A percentile compares a stretch with the other conserved stretches of the same genome.
Evolutionary conservation across 1,284 basidiomycete species (phyloP).

Genomic region (Ustanciosporium gigantosporum): DNA sequence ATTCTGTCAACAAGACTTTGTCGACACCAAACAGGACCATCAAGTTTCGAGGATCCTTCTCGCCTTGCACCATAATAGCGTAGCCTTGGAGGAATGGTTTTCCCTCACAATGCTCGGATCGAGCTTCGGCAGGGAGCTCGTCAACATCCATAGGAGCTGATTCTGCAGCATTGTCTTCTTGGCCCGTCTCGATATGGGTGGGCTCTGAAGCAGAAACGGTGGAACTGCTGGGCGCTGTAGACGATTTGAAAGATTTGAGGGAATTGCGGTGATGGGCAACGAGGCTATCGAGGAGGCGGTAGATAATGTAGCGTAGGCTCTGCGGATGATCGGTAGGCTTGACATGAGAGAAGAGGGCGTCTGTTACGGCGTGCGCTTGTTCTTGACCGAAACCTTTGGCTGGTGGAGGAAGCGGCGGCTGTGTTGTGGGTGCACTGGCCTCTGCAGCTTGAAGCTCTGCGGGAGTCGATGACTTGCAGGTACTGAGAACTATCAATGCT

Average conservation of each 20-base stretch:
- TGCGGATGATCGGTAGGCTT: conserved; percentile 81
- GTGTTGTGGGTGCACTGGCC: background rate
- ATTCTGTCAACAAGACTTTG: conserved; percentile 81
- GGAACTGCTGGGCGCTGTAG: background rate
- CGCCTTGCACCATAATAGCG: conserved; percentile 79
- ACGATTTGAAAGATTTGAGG: conserved; percentile 9
- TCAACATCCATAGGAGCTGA: background rate
- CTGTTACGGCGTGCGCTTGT: conserved; percentile 72
- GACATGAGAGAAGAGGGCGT: conserved; percentile 75
- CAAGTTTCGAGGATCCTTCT: conserved; percentile 96
- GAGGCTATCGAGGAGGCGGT: conserved; percentile 78
- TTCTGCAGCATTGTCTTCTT: conserved; percentile 1
- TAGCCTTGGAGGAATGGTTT: conserved; percentile 76
- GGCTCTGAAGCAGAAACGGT: conserved; percentile 1
- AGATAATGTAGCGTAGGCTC: conserved; percentile 78
- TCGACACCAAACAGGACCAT: conserved; percentile 86
- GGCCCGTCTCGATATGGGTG: conserved; percentile 14
- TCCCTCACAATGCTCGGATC: conserved; percentile 62
- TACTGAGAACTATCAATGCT: conserved; percentile 70
- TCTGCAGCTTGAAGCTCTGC: background rate
- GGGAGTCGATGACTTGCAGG: conserved; percentile 3
- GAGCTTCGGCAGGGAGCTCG: background rate
- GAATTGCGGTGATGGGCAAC: conserved; percentile 70
- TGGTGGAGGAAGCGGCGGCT: too few relatives aligned
- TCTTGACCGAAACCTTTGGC: conserved; percentile 71